These are phyloP conservation scores for Mycena belliarum DNA, from an alignment of 768 basidiomycete species.

Conservation along the genomic window DNA sequence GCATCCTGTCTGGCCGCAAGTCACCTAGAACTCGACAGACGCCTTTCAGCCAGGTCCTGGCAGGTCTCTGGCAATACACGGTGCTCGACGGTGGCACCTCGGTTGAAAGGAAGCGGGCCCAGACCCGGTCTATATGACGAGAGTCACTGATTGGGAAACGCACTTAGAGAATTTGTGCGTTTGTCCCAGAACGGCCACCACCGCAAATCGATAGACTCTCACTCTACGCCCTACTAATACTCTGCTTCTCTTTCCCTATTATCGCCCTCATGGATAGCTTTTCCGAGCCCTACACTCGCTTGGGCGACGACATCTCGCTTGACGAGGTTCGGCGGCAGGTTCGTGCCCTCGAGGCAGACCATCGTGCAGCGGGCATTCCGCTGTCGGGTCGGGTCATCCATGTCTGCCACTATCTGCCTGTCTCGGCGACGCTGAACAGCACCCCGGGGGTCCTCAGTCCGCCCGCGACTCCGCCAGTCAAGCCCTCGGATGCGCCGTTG, in stretches of 20 bases:
- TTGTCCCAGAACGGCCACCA: not conserved
- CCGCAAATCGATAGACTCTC: not conserved
- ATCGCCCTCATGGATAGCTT: conserved; percentile 66
- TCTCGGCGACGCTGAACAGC: conserved; percentile 62
- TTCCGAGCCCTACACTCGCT: conserved; percentile 66
- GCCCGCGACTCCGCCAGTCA: conserved; percentile 75
- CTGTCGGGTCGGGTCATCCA: conserved; percentile 91
- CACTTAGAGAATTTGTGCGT: not conserved
- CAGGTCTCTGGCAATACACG: not conserved
- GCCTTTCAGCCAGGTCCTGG: too few relatives aligned
- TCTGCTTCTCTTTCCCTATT: not conserved
- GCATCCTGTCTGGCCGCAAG: not conserved
- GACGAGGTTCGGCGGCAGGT: conserved; percentile 77
- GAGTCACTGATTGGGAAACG: not conserved
- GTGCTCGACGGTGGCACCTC: not conserved
- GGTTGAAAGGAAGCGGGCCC: not conserved
- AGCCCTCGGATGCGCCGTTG: conserved; percentile 47
- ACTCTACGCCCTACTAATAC: not conserved
- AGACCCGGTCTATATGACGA: not conserved
- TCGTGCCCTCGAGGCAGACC: conserved; percentile 67
- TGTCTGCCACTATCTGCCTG: conserved; percentile 87
- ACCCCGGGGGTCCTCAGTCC: conserved; percentile 62
- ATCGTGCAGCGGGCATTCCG: conserved; percentile 65
- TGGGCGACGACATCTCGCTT: conserved; percentile 66
- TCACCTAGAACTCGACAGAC: not conserved